Evolutionary conservation across 306 rosid genomes (phyloP).

Genomic region (Vigna mungo): DNA sequence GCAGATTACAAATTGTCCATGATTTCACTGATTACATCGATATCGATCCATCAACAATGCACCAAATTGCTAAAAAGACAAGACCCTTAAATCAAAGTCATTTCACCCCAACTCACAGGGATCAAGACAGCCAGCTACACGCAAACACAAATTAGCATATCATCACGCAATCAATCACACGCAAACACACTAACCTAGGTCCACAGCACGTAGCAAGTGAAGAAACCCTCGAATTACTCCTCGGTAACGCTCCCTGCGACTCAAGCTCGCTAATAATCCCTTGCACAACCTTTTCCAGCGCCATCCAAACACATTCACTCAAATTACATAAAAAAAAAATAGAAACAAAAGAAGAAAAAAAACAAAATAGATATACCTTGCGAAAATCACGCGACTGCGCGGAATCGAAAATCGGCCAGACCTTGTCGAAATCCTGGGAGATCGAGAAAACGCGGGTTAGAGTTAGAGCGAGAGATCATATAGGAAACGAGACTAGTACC

Average conservation of each 20-base stretch:
- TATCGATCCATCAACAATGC: slow-evolving; percentile 17
- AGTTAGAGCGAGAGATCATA: slow-evolving; percentile 32
- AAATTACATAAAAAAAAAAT: slow-evolving; percentile 3
- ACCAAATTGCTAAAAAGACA: slow-evolving; percentile 10
- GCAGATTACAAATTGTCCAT: slow-evolving; percentile 12
- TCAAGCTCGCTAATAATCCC: slow-evolving; percentile 97
- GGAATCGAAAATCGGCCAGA: slow-evolving; percentile 98
- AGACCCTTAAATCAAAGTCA: slow-evolving; percentile 17
- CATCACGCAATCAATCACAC: background rate
- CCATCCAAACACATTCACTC: slow-evolving; percentile 23
- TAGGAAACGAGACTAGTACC: background rate
- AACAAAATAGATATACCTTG: slow-evolving; percentile 58
- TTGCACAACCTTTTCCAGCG: slow-evolving; percentile 81
- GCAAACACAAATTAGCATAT: slow-evolving; percentile 22
- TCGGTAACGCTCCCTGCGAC: slow-evolving; percentile 98
- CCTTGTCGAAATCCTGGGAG: slow-evolving; percentile 97
- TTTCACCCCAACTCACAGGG: background rate
- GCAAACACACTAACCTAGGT: slow-evolving; percentile 75
- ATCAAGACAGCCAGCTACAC: slow-evolving; percentile 45
- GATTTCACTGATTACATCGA: slow-evolving; percentile 8
- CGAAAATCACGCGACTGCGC: slow-evolving; percentile 97
- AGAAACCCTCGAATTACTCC: slow-evolving; percentile 98
- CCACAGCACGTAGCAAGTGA: slow-evolving; percentile 99
- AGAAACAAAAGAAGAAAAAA: background rate
- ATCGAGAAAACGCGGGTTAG: slow-evolving; percentile 33